Base-by-base conservation (phyloP, 352 stramenopile genomes). In the Chrysophaeum taylorii region DNA sequence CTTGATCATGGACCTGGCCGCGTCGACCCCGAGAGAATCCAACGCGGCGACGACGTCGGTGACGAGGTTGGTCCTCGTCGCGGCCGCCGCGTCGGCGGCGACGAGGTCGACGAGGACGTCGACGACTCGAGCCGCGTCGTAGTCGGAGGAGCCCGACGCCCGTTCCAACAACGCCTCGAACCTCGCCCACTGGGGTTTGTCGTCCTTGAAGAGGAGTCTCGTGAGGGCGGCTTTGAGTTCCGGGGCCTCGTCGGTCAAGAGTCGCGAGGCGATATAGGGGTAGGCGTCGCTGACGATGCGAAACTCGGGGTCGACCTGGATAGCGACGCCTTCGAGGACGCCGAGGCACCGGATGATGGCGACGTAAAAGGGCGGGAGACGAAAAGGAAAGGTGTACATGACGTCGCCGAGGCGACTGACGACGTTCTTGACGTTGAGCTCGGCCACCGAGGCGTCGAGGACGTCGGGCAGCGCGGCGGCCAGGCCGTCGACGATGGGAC, bases 341-440 rank as follows among this genome's bases (percentile, higher is more conserved):
- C 86, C 87, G 2, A 94, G 72, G 71, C 86, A 92, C 21, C 87
- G 81, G 74, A 92, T 94, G 69, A 94, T 92, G 37, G 85, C 79
- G 64, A 91, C 91, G 73, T 92, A 94, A 73, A 92, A 94, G 18
- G 85, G 85, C 61, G 87, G 87, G 15, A 94, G 71, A 9, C 75
- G 81, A 73, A 93, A 93, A 39, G 87, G 87, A 79, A 87, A 92
- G 2, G 80, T 89, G 74, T 92, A 94, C 76, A 92, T 89, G 60
- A 94, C 87, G 64, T 90, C 85, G 36, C 86, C 86, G 21, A 93
- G 79, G 63, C 91, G 85, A 62, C 82, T 84, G 39, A 91, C 78
- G 23, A 94, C 82, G 79, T 92, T 91, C 75, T 92, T 91, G 73
- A 94, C 89, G 67, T 92, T 92, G 25, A 91, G 75, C 73, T 92